phyloP scores from a whole-genome alignment of 371 early-diverging fungal species.

The Circinella umbellata region DNA sequence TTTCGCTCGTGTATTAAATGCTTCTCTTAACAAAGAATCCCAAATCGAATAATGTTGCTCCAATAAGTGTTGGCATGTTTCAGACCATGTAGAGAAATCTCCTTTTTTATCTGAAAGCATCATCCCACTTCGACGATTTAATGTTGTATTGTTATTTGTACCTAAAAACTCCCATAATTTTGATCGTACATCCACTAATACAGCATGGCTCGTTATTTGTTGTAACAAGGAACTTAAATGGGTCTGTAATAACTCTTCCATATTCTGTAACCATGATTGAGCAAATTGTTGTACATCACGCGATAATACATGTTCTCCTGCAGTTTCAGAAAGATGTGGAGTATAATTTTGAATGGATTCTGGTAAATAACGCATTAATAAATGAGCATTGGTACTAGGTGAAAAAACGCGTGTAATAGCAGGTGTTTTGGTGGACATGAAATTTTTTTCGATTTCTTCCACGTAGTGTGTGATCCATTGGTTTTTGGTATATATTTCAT shows the following conservation, averaged over 20 bases:
- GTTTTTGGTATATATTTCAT: slow-evolving; percentile 37
- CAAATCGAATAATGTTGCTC: slow-evolving; percentile 41
- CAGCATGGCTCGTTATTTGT: slow-evolving; percentile 36
- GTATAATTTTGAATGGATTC: slow-evolving; percentile 55
- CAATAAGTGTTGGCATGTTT: slow-evolving; percentile 29
- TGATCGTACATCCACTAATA: slow-evolving; percentile 36
- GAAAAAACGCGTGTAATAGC: slow-evolving; percentile 60
- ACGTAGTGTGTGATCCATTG: slow-evolving; percentile 34
- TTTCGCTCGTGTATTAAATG: slow-evolving; percentile 43
- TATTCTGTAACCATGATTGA: slow-evolving; percentile 39
- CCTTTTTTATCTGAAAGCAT: slow-evolving; percentile 17
- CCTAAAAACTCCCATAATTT: slow-evolving; percentile 43
- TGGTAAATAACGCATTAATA: slow-evolving; percentile 62
- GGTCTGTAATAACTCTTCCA: slow-evolving; percentile 27
- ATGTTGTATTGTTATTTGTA: slow-evolving; percentile 25
- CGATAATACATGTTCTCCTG: slow-evolving; percentile 25
- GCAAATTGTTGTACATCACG: slow-evolving; percentile 29
- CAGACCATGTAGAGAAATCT: slow-evolving; percentile 19
- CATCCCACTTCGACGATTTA: slow-evolving; percentile 16
- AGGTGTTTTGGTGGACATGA: slow-evolving; percentile 33
- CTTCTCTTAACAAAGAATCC: slow-evolving; percentile 38
- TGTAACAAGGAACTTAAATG: slow-evolving; percentile 36
- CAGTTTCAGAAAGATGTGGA: slow-evolving; percentile 36
- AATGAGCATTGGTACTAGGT: slow-evolving; percentile 61
- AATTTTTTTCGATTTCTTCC: slow-evolving; percentile 28